phyloP scores from a whole-genome alignment of 2,329 filamentous ascomycete species.

The Ascochyta koolunga region DNA sequence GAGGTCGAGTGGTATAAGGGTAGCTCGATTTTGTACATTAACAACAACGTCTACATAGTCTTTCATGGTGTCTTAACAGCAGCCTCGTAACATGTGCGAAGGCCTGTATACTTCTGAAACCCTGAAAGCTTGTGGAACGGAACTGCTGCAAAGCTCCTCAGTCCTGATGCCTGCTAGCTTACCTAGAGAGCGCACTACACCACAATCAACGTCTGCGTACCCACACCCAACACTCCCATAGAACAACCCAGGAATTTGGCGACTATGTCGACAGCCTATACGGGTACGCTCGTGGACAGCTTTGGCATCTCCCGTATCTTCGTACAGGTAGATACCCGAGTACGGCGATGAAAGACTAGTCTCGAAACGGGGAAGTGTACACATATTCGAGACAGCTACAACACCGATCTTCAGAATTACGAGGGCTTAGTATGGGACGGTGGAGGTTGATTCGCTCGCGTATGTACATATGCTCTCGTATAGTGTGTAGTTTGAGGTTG shows the following conservation, averaged over 20 bases:
- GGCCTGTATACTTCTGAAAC: too few species aligned
- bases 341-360: constrained; percentile 1
- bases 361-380: neutral
- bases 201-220: too few species aligned
- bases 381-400: neutral
- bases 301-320: neutral
- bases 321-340: constrained; percentile 1
- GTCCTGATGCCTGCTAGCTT: too few species aligned
- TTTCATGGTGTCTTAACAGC: too few species aligned
- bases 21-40: too few species aligned
- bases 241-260: neutral
- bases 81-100: too few species aligned
- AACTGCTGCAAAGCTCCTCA: too few species aligned
- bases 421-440: neutral
- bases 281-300: neutral
- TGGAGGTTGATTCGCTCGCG: neutral
- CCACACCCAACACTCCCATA: too few species aligned
- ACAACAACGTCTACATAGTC: too few species aligned
- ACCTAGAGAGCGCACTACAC: too few species aligned
- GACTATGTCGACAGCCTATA: neutral
- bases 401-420: neutral
- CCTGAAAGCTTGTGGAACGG: too few species aligned
- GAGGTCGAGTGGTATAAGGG: too few species aligned
- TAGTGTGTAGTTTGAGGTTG: neutral
- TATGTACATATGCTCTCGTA: constrained; percentile 4